Conservation (phyloP, 768 basidiomycete genomes). For the Hypholoma fasciculare region DNA sequence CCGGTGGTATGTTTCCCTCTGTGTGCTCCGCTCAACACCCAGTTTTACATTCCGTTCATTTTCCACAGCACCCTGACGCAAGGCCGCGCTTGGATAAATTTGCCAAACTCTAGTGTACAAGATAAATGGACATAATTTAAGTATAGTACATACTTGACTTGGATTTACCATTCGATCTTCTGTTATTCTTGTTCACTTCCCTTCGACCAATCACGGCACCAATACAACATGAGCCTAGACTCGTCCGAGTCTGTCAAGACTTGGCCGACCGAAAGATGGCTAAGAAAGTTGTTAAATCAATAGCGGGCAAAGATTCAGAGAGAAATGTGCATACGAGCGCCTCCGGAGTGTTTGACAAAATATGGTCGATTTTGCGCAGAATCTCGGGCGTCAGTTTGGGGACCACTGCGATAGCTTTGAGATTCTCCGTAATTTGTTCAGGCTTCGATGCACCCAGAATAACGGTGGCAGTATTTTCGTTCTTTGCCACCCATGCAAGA, state of each 20-base stretch:
- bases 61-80: slow-evolving; percentile 21
- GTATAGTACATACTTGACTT: no score
- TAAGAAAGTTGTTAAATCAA: neutral
- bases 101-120: slow-evolving; percentile 6
- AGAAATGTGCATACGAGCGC: slow-evolving; percentile 32
- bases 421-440: slow-evolving; percentile 65
- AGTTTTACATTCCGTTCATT: neutral
- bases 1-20: slow-evolving; percentile 31
- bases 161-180: no score
- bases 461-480: slow-evolving; percentile 66
- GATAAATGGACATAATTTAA: no score
- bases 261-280: slow-evolving; percentile 18
- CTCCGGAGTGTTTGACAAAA: slow-evolving; percentile 55
- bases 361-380: slow-evolving; percentile 65
- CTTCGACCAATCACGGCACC: neutral
- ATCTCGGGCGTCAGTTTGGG: slow-evolving; percentile 74
- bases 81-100: slow-evolving; percentile 20
- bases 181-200: neutral
- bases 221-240: slow-evolving; percentile 1
- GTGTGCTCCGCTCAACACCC: neutral
- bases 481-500: slow-evolving; percentile 75
- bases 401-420: slow-evolving; percentile 71
- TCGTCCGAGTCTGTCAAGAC: slow-evolving; percentile 10
- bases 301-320: neutral
- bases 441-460: slow-evolving; percentile 72